Evolutionary conservation across 306 rosid genomes (phyloP).

Genomic region (Pterocarpus santalinus): DNA sequence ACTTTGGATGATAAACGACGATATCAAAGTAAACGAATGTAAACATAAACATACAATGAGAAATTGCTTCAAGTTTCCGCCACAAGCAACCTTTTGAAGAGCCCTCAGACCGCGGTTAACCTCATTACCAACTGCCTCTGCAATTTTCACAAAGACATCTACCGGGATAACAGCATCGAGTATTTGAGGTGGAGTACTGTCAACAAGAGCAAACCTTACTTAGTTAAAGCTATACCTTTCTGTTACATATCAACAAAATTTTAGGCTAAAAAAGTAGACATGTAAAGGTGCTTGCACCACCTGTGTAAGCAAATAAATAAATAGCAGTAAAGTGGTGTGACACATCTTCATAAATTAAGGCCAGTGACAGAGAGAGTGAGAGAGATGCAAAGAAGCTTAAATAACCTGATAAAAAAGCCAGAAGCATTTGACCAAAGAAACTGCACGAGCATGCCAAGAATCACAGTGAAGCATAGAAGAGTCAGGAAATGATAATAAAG

Average conservation of each 20-base stretch:
- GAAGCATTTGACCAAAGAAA: conserved; percentile 84
- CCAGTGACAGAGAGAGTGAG: conserved; percentile 15
- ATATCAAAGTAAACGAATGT: not conserved
- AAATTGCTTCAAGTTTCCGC: conserved; percentile 79
- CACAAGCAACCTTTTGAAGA: conserved; percentile 85
- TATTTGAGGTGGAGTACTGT: conserved; percentile 62
- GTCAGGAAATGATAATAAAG: conserved; percentile 79
- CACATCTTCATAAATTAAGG: conserved; percentile 22
- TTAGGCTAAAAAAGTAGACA: not conserved
- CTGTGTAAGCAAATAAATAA: not conserved
- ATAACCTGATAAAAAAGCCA: conserved; percentile 70
- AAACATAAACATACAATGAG: conserved; percentile 61
- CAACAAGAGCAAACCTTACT: conserved; percentile 35
- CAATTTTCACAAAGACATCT: conserved; percentile 69
- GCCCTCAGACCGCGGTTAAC: conserved; percentile 62
- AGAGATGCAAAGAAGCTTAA: conserved; percentile 36
- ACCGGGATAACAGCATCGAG: conserved; percentile 76
- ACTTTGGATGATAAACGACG: not conserved
- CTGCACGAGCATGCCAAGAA: conserved; percentile 81
- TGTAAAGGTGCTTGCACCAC: no score
- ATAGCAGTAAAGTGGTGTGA: conserved; percentile 15
- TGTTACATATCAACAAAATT: not conserved
- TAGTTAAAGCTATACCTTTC: not conserved
- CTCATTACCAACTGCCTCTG: conserved; percentile 59
- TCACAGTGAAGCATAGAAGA: conserved; percentile 63